These are phyloP conservation scores for Aspergillus saccharolyticus DNA, from an alignment of 495 filamentous ascomycete species.

Conservation along the genomic window DNA sequence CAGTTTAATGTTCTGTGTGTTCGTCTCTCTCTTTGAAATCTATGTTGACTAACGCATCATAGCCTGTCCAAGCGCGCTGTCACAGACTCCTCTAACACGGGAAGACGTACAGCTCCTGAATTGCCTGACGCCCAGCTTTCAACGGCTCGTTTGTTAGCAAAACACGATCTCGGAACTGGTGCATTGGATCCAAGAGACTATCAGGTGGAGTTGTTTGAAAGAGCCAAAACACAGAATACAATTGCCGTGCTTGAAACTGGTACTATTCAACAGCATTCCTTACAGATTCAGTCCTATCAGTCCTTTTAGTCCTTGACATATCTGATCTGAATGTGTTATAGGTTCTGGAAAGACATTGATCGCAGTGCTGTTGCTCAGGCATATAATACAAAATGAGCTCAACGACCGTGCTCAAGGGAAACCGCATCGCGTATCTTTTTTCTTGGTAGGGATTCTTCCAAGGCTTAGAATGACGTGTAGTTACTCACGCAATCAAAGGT, in stretches of 20 bases:
- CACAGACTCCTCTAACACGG: slow-evolving; percentile 25
- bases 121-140: slow-evolving; percentile 28
- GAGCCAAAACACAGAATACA: slow-evolving; percentile 78
- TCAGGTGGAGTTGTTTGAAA: slow-evolving; percentile 87
- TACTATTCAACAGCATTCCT: slow-evolving; percentile 24
- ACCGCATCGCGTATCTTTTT: slow-evolving; percentile 68
- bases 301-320: neutral
- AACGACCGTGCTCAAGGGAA: slow-evolving; percentile 59
- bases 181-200: slow-evolving; percentile 81
- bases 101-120: slow-evolving; percentile 18
- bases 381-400: slow-evolving; percentile 74
- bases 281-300: no score
- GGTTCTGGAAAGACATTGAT: slow-evolving; percentile 97
- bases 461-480: no score
- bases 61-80: slow-evolving; percentile 41
- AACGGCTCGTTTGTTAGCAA: slow-evolving; percentile 39
- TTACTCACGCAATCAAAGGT: slow-evolving; percentile 46
- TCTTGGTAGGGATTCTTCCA: slow-evolving; percentile 53
- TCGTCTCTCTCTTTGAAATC: neutral
- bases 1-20: slow-evolving; percentile 51
- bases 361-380: slow-evolving; percentile 77
- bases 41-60: slow-evolving; percentile 14
- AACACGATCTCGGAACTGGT: slow-evolving; percentile 30
- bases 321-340: slow-evolving; percentile 23
- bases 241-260: slow-evolving; percentile 96